Evolutionary conservation across 2,329 filamentous ascomycete genomes (phyloP), one percentile per base, ranked within the genome.

Genomic region (Ceratocystiopsis minuta): DNA sequence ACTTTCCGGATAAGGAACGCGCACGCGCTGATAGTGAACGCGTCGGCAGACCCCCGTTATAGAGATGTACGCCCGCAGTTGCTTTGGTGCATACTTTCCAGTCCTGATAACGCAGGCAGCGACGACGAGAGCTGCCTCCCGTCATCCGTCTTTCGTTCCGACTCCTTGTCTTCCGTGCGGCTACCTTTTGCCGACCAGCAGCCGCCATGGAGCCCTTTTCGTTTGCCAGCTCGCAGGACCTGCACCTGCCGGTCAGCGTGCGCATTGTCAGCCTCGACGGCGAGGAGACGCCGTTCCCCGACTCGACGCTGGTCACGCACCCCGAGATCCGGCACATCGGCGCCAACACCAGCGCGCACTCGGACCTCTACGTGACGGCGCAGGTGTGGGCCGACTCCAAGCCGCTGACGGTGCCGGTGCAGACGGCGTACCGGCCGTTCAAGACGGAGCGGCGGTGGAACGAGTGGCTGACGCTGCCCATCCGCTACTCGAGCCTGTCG

Each of bases 381-480:
- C 90, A 96, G 59, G 72, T 96, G 53, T 98, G 88, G 80, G 84
- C 87, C 13, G 86, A 92, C 53, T 95, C 87, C 24, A 98, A 98
- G 57, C 86, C 88, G 33, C 64, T 98, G 50, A 92, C 87, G 0
- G 83, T 96, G 1, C 82, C 86, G 0, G 72, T 92, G 12, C 88
- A 96, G 58, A 98, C 90, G 3, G 73, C 85, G 18, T 96, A 96
- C 62, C 94, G 86, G 55, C 65, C 84, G 9, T 96, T 98, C 57
- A 85, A 86, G 55, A 72, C 71, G 33, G 75, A 80, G 53, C 64
- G 77, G 61, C 73, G 66, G 67, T 78, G 90, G 90, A 94, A 93
- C 56, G 88, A 96, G 63, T 98, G 92, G 90, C 72, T 98, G 24
- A 76, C 80, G 31, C 65, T 98, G 34, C 88, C 90, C 0, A 76